A percentile compares a stretch with the other conserved stretches of the same genome.
Conservation (phyloP, 2,329 filamentous ascomycete genomes). For the Clonostachys sp. region DNA sequence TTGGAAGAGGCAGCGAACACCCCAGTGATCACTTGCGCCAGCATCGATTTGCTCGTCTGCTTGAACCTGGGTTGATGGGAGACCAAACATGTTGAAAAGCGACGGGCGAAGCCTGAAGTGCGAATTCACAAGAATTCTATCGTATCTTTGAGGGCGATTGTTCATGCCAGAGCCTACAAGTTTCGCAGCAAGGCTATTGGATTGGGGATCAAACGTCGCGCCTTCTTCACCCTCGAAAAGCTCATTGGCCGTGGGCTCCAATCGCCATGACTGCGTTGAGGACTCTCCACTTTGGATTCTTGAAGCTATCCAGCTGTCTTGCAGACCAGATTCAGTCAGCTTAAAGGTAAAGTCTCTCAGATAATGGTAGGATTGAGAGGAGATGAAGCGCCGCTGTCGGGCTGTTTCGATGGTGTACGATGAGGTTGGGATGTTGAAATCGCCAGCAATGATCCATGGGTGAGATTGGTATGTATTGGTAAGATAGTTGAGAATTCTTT, state of each 20-base stretch:
- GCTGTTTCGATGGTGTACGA: conserved; percentile 48
- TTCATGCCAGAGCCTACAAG: conserved; percentile 40
- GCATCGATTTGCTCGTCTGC: neutral
- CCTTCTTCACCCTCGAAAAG: conserved; percentile 55
- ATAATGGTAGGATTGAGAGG: conserved; percentile 34
- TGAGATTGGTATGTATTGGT: conserved; percentile 28
- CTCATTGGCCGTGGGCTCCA: conserved; percentile 10
- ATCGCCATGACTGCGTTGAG: conserved; percentile 10
- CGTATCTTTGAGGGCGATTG: conserved; percentile 59
- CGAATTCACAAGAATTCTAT: conserved; percentile 54
- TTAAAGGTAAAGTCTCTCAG: conserved; percentile 40
- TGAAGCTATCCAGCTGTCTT: conserved; percentile 47
- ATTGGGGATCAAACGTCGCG: conserved; percentile 58
- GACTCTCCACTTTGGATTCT: conserved; percentile 36
- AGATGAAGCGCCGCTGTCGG: conserved; percentile 46
- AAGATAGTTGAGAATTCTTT: conserved; percentile 42
- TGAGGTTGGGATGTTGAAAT: conserved; percentile 62
- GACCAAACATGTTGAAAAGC: conserved; percentile 55
- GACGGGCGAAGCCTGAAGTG: conserved; percentile 20
- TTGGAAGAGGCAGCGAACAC: conserved; percentile 39
- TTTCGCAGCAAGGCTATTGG: conserved; percentile 50
- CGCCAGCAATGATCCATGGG: conserved; percentile 55
- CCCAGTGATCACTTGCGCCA: conserved; percentile 53
- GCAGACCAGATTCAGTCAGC: conserved; percentile 38
- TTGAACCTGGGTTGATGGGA: conserved; percentile 2